Evolutionary conservation across 2,329 filamentous ascomycete genomes (phyloP).

Genomic region (Fusarium sp.): DNA sequence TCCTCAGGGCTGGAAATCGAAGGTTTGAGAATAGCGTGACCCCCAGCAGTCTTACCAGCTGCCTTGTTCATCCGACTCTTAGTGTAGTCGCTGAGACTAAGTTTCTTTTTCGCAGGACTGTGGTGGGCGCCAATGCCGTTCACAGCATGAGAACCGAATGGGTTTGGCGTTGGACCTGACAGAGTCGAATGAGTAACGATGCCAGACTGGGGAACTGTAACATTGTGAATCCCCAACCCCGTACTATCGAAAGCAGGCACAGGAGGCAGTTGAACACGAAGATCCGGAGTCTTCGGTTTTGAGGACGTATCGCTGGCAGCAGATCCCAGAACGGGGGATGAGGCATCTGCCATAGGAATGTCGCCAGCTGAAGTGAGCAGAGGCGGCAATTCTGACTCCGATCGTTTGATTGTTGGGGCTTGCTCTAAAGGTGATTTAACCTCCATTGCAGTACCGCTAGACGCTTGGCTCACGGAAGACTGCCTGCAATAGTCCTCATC

Average conservation of each 20-base stretch:
- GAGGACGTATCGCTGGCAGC: conserved; percentile 26
- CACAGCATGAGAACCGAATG: conserved; percentile 57
- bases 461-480: conserved; percentile 36
- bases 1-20: conserved; percentile 54
- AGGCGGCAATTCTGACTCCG: conserved; percentile 43
- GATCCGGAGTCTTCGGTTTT: conserved; percentile 60
- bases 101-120: conserved; percentile 75
- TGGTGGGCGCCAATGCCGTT: conserved; percentile 63
- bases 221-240: conserved; percentile 51
- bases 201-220: conserved; percentile 62
- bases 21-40: conserved; percentile 50
- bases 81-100: conserved; percentile 74
- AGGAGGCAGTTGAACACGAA: conserved; percentile 69
- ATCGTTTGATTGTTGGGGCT: conserved; percentile 39
- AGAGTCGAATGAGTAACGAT: conserved; percentile 65
- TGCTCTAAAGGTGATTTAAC: conserved; percentile 55
- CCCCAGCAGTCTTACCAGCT: conserved; percentile 54
- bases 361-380: conserved; percentile 45
- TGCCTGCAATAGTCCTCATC: conserved; percentile 55
- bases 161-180: conserved; percentile 56
- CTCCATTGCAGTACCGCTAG: conserved; percentile 56
- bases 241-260: conserved; percentile 63
- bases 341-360: conserved; percentile 50
- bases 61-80: conserved; percentile 70
- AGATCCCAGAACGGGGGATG: conserved; percentile 34